phyloP scores from a whole-genome alignment of 176 grass and related monocot genomes.

The Elymus sibiricus region DNA sequence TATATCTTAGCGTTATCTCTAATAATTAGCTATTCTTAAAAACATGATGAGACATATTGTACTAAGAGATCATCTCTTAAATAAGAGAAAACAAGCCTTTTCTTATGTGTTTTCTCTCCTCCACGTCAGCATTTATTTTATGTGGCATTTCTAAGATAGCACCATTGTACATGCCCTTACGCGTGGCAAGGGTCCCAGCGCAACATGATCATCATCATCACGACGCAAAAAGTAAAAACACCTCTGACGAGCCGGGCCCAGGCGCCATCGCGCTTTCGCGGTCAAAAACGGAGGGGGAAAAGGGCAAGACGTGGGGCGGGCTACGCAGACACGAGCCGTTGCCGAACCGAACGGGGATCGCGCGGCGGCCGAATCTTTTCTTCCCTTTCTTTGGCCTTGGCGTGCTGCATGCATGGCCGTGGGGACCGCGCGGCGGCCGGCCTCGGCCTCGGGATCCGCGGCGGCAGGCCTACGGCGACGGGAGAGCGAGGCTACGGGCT shows the following conservation, averaged over 20 bases:
- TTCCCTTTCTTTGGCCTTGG: no score
- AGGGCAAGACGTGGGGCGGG: background rate
- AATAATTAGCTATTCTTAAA: no score
- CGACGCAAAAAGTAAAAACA: background rate
- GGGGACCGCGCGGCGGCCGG: conserved; percentile 3
- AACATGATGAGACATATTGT: no score
- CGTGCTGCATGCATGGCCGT: background rate
- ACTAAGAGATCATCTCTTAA: no score
- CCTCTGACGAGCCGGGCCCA: background rate
- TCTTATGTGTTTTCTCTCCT: no score
- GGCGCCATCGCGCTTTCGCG: background rate
- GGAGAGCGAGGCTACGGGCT: background rate
- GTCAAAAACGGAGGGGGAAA: background rate
- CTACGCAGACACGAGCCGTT: background rate
- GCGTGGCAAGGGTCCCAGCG: no score
- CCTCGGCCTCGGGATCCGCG: conserved; percentile 19
- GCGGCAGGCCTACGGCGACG: background rate
- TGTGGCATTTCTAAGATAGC: no score
- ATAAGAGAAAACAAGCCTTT: no score
- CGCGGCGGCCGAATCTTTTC: background rate
- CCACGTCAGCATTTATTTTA: no score
- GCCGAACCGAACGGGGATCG: background rate
- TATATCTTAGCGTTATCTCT: no score
- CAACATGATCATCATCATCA: no score
- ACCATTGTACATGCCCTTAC: no score